Percentiles rank a stretch among this genome's conserved stretches.
Evolutionary conservation across 2,329 filamentous ascomycete species (phyloP).

Genomic region (Botryosphaeria dothidea): DNA sequence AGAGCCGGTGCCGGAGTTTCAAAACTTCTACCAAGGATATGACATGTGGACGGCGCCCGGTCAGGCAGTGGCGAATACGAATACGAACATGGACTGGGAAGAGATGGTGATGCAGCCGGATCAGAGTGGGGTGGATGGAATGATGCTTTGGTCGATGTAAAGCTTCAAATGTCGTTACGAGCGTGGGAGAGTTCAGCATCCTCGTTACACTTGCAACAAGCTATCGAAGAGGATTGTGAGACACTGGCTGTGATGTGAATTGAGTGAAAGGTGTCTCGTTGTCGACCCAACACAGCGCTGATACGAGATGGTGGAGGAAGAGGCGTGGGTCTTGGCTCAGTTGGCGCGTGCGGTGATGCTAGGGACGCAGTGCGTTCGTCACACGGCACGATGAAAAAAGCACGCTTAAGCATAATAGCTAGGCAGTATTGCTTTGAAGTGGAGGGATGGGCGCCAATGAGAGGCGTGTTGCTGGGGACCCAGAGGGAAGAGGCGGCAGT

Average conservation of each 20-base stretch:
- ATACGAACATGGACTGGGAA: slow-evolving; percentile 9
- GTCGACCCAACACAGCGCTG: background rate
- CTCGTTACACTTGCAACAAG: no score
- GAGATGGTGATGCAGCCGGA: slow-evolving; percentile 12
- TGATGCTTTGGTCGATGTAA: slow-evolving; percentile 20
- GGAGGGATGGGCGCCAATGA: background rate
- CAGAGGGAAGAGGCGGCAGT: background rate
- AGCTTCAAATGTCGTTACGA: no score
- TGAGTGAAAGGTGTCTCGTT: no score
- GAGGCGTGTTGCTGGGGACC: background rate
- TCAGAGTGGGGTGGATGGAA: slow-evolving; percentile 12
- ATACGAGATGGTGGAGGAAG: background rate
- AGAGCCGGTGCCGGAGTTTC: background rate
- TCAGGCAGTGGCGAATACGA: background rate
- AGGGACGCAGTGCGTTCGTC: background rate
- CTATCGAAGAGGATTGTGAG: no score
- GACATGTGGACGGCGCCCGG: background rate
- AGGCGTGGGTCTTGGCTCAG: background rate
- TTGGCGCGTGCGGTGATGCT: background rate
- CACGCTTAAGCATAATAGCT: background rate
- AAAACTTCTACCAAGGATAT: background rate
- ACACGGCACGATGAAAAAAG: background rate
- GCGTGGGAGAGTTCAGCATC: no score
- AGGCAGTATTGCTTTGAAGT: background rate
- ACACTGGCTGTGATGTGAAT: no score